A percentile compares a stretch with the other conserved stretches of the same genome.
These are phyloP conservation scores for Termitomyces sp. DNA, from an alignment of 768 basidiomycete genomes.

Conservation along the genomic window DNA sequence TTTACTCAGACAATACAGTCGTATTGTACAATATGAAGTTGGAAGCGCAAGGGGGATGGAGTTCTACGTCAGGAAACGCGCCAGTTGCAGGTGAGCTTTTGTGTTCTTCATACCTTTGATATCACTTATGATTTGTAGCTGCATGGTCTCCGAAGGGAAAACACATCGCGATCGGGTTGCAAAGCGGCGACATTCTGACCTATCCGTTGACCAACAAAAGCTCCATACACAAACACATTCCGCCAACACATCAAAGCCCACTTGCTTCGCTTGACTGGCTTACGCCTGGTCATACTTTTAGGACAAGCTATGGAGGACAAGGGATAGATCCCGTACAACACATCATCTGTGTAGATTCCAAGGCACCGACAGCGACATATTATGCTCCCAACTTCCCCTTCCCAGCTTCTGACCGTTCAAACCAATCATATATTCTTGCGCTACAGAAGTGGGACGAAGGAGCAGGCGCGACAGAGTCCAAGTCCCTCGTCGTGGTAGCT, in stretches of 20 bases:
- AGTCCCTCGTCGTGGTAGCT: conserved; percentile 38
- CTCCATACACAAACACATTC: conserved; percentile 53
- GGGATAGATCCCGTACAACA: conserved; percentile 33
- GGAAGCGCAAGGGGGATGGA: conserved; percentile 53
- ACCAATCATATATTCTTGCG: conserved; percentile 28
- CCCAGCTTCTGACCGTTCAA: conserved; percentile 29
- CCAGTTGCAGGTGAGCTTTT: conserved; percentile 54
- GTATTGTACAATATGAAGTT: conserved; percentile 55
- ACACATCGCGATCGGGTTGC: conserved; percentile 71
- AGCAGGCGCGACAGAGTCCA: conserved; percentile 26
- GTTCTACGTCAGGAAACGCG: conserved; percentile 37
- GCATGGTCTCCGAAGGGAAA: conserved; percentile 88
- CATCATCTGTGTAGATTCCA: conserved; percentile 37
- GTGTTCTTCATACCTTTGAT: background rate
- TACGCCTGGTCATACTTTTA: conserved; percentile 60
- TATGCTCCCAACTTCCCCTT: conserved; percentile 36
- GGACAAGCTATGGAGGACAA: conserved; percentile 51
- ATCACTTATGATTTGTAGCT: conserved; percentile 32
- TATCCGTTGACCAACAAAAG: conserved; percentile 53
- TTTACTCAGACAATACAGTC: conserved; percentile 43
- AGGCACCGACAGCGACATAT: conserved; percentile 32
- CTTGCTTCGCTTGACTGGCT: conserved; percentile 63
- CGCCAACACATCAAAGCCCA: conserved; percentile 43
- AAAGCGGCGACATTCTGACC: conserved; percentile 64
- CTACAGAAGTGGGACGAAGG: conserved; percentile 46